Evolutionary conservation across 73 alveolate genomes (phyloP).

Genomic region (Symbiodinium pilosum): DNA sequence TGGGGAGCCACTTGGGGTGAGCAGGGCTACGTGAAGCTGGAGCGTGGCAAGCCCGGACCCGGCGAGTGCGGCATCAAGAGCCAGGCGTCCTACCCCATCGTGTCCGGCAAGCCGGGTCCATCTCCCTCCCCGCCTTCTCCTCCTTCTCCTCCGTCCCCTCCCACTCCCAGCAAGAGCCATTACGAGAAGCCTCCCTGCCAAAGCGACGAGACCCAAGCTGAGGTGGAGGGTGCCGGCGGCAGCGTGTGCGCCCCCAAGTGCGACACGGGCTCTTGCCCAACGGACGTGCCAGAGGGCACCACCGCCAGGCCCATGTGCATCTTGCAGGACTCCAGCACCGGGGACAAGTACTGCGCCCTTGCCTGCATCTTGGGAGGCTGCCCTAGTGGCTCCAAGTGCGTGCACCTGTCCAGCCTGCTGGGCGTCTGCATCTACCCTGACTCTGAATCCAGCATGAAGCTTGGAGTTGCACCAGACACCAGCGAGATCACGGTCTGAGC

Average conservation of each 20-base stretch:
- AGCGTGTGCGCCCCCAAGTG: constrained; percentile 88
- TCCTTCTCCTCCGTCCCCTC: constrained; percentile 91
- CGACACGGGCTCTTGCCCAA: constrained; percentile 82
- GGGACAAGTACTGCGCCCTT: constrained; percentile 88
- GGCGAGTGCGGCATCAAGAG: constrained; percentile 95
- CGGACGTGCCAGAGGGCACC: constrained; percentile 73
- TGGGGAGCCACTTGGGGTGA: constrained; percentile 96
- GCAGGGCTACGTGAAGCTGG: constrained; percentile 97
- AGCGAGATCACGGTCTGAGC: constrained; percentile 28
- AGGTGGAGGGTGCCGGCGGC: constrained; percentile 89
- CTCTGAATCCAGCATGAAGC: constrained; percentile 30
- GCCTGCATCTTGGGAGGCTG: constrained; percentile 93
- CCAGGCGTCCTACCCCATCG: constrained; percentile 93
- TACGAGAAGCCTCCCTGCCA: constrained; percentile 95
- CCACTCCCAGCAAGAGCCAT: constrained; percentile 86
- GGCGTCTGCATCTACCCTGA: constrained; percentile 88
- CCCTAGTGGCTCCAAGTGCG: constrained; percentile 86
- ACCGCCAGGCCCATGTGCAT: constrained; percentile 85
- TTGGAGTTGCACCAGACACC: background rate
- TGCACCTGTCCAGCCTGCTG: constrained; percentile 50
- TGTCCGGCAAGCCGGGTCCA: constrained; percentile 41
- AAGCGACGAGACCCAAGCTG: constrained; percentile 83
- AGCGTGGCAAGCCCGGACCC: constrained; percentile 95
- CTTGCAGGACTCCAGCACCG: constrained; percentile 66
- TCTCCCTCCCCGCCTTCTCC: constrained; percentile 73